Percentiles rank a stretch among this genome's conserved stretches.
These are phyloP conservation scores for Dendrobium huoshanense DNA, from an alignment of 106 monocot genomes.

Conservation along the genomic window DNA sequence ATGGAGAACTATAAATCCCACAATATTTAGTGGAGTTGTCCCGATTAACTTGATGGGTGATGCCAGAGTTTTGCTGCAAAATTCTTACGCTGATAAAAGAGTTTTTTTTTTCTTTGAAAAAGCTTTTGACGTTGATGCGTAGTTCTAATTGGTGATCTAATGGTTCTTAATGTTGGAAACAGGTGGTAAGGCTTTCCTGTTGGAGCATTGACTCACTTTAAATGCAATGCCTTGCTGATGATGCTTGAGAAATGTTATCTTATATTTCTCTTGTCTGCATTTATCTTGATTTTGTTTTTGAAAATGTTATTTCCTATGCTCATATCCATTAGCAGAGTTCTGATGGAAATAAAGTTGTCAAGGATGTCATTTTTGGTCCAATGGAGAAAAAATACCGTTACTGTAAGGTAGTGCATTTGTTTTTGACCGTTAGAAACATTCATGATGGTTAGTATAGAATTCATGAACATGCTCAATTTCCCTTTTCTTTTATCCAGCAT, in stretches of 20 bases:
- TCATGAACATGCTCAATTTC: background rate
- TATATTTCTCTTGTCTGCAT: background rate
- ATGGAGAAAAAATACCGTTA: slow-evolving; percentile 69
- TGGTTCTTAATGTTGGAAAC: background rate
- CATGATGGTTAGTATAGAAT: background rate
- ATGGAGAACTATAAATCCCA: background rate
- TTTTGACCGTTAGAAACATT: background rate
- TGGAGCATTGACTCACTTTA: slow-evolving; percentile 1
- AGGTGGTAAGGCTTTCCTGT: background rate
- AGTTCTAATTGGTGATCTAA: background rate
- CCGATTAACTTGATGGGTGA: background rate
- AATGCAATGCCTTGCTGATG: background rate
- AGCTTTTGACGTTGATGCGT: background rate
- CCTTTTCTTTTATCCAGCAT: slow-evolving; percentile 38
- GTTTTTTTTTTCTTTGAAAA: background rate
- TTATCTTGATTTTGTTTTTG: background rate
- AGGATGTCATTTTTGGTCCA: slow-evolving; percentile 77
- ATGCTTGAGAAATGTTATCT: background rate
- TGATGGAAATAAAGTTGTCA: slow-evolving; percentile 78
- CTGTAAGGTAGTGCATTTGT: slow-evolving; percentile 66
- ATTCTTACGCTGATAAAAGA: background rate
- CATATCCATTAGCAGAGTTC: slow-evolving; percentile 34
- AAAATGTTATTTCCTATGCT: background rate
- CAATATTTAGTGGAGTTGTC: background rate
- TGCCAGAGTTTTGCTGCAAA: background rate